phyloP scores from a whole-genome alignment of 768 basidiomycete genomes.

The Tricholoma saponaceum region DNA sequence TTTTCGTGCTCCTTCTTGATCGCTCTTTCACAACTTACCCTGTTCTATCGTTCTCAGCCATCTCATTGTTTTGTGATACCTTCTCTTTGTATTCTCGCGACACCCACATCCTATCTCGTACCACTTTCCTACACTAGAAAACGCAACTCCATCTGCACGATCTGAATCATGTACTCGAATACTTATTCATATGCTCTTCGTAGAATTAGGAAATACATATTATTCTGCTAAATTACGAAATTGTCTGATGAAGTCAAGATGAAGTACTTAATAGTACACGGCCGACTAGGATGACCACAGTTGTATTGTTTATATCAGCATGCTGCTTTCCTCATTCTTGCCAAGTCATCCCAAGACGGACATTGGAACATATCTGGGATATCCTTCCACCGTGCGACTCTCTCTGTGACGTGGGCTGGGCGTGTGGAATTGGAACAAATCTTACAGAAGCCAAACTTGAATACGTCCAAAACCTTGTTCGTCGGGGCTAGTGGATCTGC shows the following conservation, averaged over 20 bases:
- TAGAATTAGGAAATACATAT: not conserved
- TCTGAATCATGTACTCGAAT: not conserved
- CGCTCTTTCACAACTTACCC: not conserved
- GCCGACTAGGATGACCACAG: no score
- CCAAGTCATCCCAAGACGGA: not conserved
- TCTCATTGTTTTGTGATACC: not conserved
- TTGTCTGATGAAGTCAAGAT: no score
- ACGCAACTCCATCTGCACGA: not conserved
- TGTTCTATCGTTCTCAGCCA: not conserved
- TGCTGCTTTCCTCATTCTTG: not conserved
- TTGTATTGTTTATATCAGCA: no score
- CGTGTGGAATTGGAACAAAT: not conserved
- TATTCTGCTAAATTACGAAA: not conserved
- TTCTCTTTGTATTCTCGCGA: not conserved
- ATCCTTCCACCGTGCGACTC: not conserved
- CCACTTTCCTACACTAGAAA: not conserved
- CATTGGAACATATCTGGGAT: not conserved
- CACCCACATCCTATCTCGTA: conserved; percentile 1
- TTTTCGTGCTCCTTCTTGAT: not conserved
- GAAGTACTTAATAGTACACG: no score
- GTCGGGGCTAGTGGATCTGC: not conserved
- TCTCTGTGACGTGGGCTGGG: not conserved
- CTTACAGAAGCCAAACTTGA: not conserved
- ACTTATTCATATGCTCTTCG: not conserved
- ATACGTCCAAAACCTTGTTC: not conserved